A percentile compares a stretch with the other conserved stretches of the same genome.
These are phyloP conservation scores for Chaetomiaceae sp. DNA, from an alignment of 2,329 filamentous ascomycete genomes.

Conservation along the genomic window DNA sequence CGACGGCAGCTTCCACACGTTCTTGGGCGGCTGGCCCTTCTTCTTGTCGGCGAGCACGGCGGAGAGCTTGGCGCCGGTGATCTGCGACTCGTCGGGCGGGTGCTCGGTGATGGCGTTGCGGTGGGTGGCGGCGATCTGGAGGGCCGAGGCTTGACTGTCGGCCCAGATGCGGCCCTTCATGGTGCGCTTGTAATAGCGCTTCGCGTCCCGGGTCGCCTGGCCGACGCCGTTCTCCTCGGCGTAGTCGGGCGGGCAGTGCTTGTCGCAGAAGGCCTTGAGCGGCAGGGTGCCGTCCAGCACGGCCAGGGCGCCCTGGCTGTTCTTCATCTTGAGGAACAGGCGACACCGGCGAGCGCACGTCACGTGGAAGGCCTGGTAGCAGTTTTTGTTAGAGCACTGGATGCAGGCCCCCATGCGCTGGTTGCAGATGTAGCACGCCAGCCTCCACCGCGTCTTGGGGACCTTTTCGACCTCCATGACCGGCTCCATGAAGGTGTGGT, in stretches of 20 bases:
- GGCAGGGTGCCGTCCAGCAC: slow-evolving; percentile 73
- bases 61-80: slow-evolving; percentile 75
- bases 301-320: slow-evolving; percentile 69
- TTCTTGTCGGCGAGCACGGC: slow-evolving; percentile 69
- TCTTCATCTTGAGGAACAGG: slow-evolving; percentile 95
- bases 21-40: slow-evolving; percentile 61
- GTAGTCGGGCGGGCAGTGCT: slow-evolving; percentile 87
- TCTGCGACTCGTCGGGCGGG: slow-evolving; percentile 72
- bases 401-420: slow-evolving; percentile 98
- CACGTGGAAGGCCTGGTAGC: slow-evolving; percentile 94
- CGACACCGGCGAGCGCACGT: slow-evolving; percentile 86
- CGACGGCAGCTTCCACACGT: slow-evolving; percentile 86
- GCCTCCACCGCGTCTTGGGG: slow-evolving; percentile 86
- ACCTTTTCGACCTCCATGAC: slow-evolving; percentile 98
- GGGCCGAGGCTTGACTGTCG: slow-evolving; percentile 76
- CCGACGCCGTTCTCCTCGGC: slow-evolving; percentile 78
- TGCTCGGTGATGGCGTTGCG: slow-evolving; percentile 59
- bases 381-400: slow-evolving; percentile 95
- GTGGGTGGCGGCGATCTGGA: slow-evolving; percentile 70
- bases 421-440: slow-evolving; percentile 92
- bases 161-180: slow-evolving; percentile 92
- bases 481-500: slow-evolving; percentile 96
- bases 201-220: slow-evolving; percentile 72
- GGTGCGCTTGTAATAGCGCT: slow-evolving; percentile 80
- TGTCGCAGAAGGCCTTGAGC: slow-evolving; percentile 92